Percentiles rank a stretch among this genome's conserved stretches.
Conservation (phyloP, 257 asterid species). For the Nicotiana obtusifolia region DNA sequence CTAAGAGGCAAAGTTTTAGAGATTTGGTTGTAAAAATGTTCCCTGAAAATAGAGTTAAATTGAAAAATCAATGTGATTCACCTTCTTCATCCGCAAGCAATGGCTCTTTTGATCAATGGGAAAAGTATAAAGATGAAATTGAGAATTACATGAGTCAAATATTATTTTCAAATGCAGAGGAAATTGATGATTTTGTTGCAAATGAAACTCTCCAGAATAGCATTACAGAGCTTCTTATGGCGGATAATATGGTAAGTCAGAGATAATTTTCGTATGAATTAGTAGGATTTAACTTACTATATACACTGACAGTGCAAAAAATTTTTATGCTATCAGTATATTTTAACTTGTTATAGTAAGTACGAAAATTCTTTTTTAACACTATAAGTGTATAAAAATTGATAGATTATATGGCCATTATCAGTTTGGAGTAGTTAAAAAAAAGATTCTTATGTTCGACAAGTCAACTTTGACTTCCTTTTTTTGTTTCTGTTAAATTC, state of each 20-base stretch:
- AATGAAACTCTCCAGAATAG: constrained; percentile 12
- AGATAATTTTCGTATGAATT: background rate
- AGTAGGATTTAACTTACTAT: too few species aligned
- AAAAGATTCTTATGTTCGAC: background rate
- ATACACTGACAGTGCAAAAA: background rate
- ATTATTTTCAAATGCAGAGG: constrained; percentile 26
- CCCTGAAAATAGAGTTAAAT: constrained; percentile 20
- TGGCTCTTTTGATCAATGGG: constrained; percentile 33
- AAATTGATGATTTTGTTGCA: constrained; percentile 18
- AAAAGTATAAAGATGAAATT: constrained; percentile 35
- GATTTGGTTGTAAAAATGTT: constrained; percentile 47
- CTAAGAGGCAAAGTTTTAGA: constrained; percentile 36
- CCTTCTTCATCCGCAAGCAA: constrained; percentile 28
- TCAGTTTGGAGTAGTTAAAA: background rate
- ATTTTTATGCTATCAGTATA: too few species aligned
- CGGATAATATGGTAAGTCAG: constrained; percentile 35
- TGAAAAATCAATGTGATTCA: constrained; percentile 13
- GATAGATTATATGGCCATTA: constrained; percentile 7
- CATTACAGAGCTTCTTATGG: constrained; percentile 18
- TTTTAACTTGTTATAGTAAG: too few species aligned
- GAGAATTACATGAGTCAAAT: constrained; percentile 37
- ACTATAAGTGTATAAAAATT: too few species aligned
- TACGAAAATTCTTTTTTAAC: too few species aligned
- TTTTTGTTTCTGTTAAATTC: too few species aligned
- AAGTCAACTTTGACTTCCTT: constrained; percentile 10